A percentile compares a stretch with the other conserved stretches of the same genome.
Evolutionary conservation across 2,329 filamentous ascomycete species (phyloP).

Genomic region (Cladosporium sp.): DNA sequence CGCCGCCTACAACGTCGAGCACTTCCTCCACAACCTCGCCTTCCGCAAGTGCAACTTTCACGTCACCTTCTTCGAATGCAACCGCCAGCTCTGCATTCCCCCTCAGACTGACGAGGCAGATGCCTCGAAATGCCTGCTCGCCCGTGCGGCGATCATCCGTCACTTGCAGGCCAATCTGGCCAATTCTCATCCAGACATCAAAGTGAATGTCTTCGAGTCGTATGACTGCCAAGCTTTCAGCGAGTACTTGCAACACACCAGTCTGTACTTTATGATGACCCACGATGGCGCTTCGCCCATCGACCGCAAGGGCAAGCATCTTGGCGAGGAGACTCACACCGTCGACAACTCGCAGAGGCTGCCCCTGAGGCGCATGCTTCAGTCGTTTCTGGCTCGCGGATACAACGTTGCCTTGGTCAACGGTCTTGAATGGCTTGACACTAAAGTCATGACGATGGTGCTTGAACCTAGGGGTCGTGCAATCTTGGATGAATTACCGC

Average conservation of each 20-base stretch:
- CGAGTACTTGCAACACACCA: slow-evolving; percentile 50
- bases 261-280: slow-evolving; percentile 64
- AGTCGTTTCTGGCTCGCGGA: slow-evolving; percentile 51
- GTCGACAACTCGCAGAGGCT: slow-evolving; percentile 18
- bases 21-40: slow-evolving; percentile 57
- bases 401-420: slow-evolving; percentile 63
- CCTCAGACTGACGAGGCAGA: slow-evolving; percentile 30
- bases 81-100: slow-evolving; percentile 55
- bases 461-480: slow-evolving; percentile 29
- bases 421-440: slow-evolving; percentile 59
- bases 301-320: slow-evolving; percentile 20
- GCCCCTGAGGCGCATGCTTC: slow-evolving; percentile 47
- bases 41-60: slow-evolving; percentile 67
- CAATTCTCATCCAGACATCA: slow-evolving; percentile 36
- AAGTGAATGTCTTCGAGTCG: slow-evolving; percentile 46
- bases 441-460: slow-evolving; percentile 55
- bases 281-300: slow-evolving; percentile 53
- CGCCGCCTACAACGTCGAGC: slow-evolving; percentile 65
- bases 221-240: slow-evolving; percentile 49
- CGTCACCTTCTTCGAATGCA: slow-evolving; percentile 62
- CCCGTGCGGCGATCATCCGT: slow-evolving; percentile 59
- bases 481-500: not conserved
- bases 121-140: slow-evolving; percentile 55
- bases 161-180: slow-evolving; percentile 54
- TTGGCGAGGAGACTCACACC: slow-evolving; percentile 15